Percentiles rank a stretch among this genome's conserved stretches.
Evolutionary conservation across 2,329 filamentous ascomycete genomes (phyloP).

Genomic region (Exserohilum rostratum): DNA sequence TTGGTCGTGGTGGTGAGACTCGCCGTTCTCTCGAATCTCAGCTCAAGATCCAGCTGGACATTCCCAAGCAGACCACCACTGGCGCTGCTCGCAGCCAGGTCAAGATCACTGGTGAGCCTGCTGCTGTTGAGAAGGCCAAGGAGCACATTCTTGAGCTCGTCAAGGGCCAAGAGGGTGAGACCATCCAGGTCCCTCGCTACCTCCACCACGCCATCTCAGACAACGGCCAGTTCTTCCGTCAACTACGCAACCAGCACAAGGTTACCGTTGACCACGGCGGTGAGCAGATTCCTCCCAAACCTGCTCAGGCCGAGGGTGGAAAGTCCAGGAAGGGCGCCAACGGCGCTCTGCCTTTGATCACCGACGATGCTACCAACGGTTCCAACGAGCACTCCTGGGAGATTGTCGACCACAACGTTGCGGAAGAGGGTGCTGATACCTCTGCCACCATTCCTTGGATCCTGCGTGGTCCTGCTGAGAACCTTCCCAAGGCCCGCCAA

Average conservation of each 20-base stretch:
- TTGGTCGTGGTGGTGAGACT: conserved; percentile 88
- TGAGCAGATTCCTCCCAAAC: conserved; percentile 74
- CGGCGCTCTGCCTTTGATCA: conserved; percentile 84
- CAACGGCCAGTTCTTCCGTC: conserved; percentile 92
- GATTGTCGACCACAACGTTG: conserved; percentile 68
- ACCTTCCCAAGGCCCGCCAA: conserved; percentile 79
- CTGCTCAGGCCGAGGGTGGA: conserved; percentile 57
- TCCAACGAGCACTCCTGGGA: conserved; percentile 81
- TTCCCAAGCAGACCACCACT: conserved; percentile 74
- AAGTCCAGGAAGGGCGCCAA: conserved; percentile 60
- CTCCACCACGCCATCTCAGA: conserved; percentile 86
- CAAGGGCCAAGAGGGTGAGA: conserved; percentile 88
- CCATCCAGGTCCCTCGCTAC: conserved; percentile 78
- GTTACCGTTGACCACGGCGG: conserved; percentile 93
- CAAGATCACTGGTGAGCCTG: conserved; percentile 80
- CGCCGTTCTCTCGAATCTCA: conserved; percentile 84
- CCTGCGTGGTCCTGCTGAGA: conserved; percentile 77
- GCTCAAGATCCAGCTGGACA: conserved; percentile 85
- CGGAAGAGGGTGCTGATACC: conserved; percentile 58
- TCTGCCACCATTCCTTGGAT: conserved; percentile 80
- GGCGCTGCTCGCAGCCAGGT: conserved; percentile 82
- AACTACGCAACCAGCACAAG: conserved; percentile 80
- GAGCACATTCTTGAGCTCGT: conserved; percentile 78
- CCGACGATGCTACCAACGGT: conserved; percentile 68
- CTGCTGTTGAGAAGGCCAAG: conserved; percentile 83